phyloP scores from a whole-genome alignment of 768 basidiomycete genomes.

The Strobilomyces echinocephalus region DNA sequence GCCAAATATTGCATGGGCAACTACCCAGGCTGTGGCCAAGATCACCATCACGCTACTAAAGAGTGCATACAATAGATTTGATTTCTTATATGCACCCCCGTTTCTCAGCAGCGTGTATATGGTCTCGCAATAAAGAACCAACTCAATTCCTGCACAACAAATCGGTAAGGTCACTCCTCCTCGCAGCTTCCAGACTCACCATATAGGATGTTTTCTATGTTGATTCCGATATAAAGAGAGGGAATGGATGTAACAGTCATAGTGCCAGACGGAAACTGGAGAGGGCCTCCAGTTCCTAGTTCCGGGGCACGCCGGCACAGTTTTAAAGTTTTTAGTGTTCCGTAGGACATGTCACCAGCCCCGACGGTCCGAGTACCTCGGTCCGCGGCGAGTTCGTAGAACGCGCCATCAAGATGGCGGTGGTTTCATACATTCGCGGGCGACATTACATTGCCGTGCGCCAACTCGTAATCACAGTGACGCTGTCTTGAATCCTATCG shows the following conservation, averaged over 20 bases:
- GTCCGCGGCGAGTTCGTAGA: no score
- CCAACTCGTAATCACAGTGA: no score
- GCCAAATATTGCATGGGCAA: conserved; percentile 18
- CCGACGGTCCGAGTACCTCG: no score
- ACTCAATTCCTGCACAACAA: no score
- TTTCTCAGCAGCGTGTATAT: conserved; percentile 7
- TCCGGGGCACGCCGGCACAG: no score
- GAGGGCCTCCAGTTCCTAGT: no score
- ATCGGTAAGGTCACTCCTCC: no score
- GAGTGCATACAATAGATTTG: conserved; percentile 17
- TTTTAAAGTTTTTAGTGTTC: no score
- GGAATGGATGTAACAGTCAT: no score
- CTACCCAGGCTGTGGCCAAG: conserved; percentile 29
- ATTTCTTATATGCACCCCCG: conserved; percentile 1
- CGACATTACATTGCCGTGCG: no score
- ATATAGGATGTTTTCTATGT: background rate
- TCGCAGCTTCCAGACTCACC: background rate
- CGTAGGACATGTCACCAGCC: no score
- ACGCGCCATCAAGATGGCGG: background rate
- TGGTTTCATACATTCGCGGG: background rate
- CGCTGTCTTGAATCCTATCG: no score
- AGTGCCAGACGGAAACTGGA: background rate
- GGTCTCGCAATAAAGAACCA: conserved; percentile 1
- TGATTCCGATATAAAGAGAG: background rate
- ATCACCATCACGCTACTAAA: conserved; percentile 27